Conservation (phyloP, 805 yeast genomes). For the Pichia thaimueangensis region DNA sequence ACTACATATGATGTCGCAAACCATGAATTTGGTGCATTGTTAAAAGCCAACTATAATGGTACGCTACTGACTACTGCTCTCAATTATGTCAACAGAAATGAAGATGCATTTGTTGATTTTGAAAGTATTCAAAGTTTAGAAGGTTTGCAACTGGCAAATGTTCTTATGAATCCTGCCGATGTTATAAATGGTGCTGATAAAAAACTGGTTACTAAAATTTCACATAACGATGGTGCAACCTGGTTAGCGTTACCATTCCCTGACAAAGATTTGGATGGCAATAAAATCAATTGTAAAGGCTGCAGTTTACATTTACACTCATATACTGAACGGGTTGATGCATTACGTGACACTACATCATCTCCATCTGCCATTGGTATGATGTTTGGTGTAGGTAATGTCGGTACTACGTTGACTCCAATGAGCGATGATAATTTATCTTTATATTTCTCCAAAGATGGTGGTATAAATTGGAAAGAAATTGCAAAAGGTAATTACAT, state of each 20-base stretch:
- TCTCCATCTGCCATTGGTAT: conserved; percentile 88
- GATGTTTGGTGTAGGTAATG: conserved; percentile 90
- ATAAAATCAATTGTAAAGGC: conserved; percentile 43
- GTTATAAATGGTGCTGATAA: conserved; percentile 36
- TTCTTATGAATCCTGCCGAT: conserved; percentile 50
- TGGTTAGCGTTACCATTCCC: conserved; percentile 79
- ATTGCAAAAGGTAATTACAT: conserved; percentile 64
- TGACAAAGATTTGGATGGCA: conserved; percentile 50
- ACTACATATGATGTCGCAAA: conserved; percentile 51
- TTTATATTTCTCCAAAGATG: conserved; percentile 82
- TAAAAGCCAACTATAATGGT: conserved; percentile 90
- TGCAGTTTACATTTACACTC: conserved; percentile 88
- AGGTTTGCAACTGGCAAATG: conserved; percentile 74
- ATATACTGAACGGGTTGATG: conserved; percentile 78
- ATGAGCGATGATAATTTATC: conserved; percentile 41
- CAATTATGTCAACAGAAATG: conserved; percentile 67
- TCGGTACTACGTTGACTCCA: conserved; percentile 52
- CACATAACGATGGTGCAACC: conserved; percentile 87
- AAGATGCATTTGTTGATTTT: conserved; percentile 75
- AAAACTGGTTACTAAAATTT: conserved; percentile 60
- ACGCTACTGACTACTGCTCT: conserved; percentile 71
- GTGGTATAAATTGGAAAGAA: conserved; percentile 85
- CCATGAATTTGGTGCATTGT: conserved; percentile 65
- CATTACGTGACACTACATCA: conserved; percentile 69
- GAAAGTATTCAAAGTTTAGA: conserved; percentile 79